phyloP scores from a whole-genome alignment of 768 basidiomycete genomes.

The Agaricus sinodeliciosus region DNA sequence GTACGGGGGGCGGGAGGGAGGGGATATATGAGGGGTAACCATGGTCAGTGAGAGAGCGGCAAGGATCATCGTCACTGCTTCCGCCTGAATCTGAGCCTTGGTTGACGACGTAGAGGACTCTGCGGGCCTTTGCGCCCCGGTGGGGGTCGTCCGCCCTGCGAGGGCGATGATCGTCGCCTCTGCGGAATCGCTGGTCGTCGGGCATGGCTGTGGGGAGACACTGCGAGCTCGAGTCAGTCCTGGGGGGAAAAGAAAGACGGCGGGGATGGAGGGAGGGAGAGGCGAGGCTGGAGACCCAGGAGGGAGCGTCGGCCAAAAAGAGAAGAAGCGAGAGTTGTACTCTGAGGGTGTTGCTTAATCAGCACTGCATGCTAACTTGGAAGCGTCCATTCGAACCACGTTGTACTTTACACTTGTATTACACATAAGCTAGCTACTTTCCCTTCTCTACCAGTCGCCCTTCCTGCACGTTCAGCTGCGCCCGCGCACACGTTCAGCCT shows the following conservation, averaged over 20 bases:
- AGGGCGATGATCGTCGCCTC: background rate
- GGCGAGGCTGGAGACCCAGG: conserved; percentile 11
- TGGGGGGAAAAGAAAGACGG: background rate
- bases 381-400: conserved; percentile 17
- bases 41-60: conserved; percentile 8
- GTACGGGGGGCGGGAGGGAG: conserved; percentile 12
- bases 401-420: conserved; percentile 10
- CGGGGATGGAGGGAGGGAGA: background rate
- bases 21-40: conserved; percentile 7
- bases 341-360: conserved; percentile 22
- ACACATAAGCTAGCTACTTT: conserved; percentile 15
- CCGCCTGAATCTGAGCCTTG: conserved; percentile 41
- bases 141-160: background rate
- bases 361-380: conserved; percentile 15
- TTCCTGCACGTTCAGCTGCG: conserved; percentile 25
- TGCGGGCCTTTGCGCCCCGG: conserved; percentile 15
- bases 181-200: conserved; percentile 39
- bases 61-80: conserved; percentile 21
- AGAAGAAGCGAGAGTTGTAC: conserved; percentile 10
- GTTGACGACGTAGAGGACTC: conserved; percentile 54
- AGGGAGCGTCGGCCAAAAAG: conserved; percentile 10
- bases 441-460: conserved; percentile 19
- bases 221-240: background rate
- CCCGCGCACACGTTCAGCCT: background rate
- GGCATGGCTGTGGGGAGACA: conserved; percentile 9